Conservation (phyloP, 768 basidiomycete genomes). For the Mycena kentingensis region DNA sequence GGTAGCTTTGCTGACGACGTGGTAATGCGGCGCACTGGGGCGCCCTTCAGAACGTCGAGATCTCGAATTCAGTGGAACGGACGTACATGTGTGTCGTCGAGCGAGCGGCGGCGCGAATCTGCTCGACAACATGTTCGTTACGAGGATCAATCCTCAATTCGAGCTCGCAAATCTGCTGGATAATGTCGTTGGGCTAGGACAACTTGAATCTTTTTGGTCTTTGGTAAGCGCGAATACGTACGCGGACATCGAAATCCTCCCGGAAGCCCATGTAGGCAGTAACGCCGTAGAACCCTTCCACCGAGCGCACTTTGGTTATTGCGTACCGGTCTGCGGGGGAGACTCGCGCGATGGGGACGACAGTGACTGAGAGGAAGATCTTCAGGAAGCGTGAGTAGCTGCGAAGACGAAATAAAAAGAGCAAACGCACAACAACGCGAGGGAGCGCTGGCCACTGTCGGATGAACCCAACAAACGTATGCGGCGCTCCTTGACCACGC, state of each 20-base stretch:
- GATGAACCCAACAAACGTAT: constrained; percentile 63
- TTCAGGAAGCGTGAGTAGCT: neutral
- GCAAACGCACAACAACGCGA: constrained; percentile 53
- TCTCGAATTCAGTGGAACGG: neutral
- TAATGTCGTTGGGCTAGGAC: constrained; percentile 44
- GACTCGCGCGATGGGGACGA: constrained; percentile 54
- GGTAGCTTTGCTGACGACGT: constrained; percentile 48
- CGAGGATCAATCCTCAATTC: constrained; percentile 45
- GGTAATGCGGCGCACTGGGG: constrained; percentile 58
- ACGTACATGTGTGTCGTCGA: constrained; percentile 61
- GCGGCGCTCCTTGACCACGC: constrained; percentile 58
- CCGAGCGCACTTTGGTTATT: constrained; percentile 56
- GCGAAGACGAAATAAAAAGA: neutral
- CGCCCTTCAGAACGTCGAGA: neutral
- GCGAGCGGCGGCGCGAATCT: constrained; percentile 43
- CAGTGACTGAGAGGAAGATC: constrained; percentile 62
- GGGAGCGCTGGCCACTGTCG: constrained; percentile 73
- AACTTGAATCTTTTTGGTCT: neutral
- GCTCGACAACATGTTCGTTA: constrained; percentile 31
- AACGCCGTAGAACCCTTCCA: constrained; percentile 64
- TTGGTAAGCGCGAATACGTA: constrained; percentile 16
- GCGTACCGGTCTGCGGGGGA: constrained; percentile 52
- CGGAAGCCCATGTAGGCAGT: constrained; percentile 64
- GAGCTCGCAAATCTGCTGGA: constrained; percentile 51
- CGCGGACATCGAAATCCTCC: constrained; percentile 56